Conservation (phyloP, 257 asterid species). For the Ophiorrhiza pumila region DNA sequence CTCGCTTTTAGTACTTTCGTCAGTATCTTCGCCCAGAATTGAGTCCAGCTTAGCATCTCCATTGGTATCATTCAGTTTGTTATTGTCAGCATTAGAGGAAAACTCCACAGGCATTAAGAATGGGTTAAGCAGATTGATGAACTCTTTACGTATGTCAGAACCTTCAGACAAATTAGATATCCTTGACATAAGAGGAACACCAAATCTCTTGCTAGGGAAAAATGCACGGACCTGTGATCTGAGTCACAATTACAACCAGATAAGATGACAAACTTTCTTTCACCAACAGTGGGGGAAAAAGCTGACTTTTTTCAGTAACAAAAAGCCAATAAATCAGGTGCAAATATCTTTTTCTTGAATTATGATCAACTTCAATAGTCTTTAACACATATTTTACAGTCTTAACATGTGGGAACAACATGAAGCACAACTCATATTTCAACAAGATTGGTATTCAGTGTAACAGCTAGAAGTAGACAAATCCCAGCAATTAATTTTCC, state of each 20-base stretch:
- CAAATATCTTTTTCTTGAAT: not conserved
- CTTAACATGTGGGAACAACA: not conserved
- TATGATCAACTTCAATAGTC: not conserved
- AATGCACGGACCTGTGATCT: slow-evolving; percentile 26
- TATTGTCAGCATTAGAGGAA: slow-evolving; percentile 26
- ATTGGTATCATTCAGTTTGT: slow-evolving; percentile 16
- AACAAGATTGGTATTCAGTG: not conserved
- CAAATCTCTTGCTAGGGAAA: slow-evolving; percentile 37
- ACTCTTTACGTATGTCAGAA: slow-evolving; percentile 44
- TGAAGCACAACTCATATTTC: not conserved
- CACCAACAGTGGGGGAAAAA: not conserved
- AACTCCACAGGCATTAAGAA: slow-evolving; percentile 38
- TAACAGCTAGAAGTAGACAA: not conserved
- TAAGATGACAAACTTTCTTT: not conserved
- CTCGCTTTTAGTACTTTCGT: slow-evolving; percentile 16
- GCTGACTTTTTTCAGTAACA: not conserved
- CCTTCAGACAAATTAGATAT: slow-evolving; percentile 50
- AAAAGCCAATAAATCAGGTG: not conserved
- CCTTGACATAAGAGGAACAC: slow-evolving; percentile 59
- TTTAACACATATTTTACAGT: not conserved
- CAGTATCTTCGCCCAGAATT: slow-evolving; percentile 25
- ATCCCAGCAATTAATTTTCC: not conserved
- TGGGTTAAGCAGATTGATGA: slow-evolving; percentile 49
- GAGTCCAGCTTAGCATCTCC: slow-evolving; percentile 35
- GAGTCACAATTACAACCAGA: slow-evolving; percentile 17